These are phyloP conservation scores for Sporisorium reilianum DNA, from an alignment of 1,284 basidiomycete genomes.

Conservation along the genomic window DNA sequence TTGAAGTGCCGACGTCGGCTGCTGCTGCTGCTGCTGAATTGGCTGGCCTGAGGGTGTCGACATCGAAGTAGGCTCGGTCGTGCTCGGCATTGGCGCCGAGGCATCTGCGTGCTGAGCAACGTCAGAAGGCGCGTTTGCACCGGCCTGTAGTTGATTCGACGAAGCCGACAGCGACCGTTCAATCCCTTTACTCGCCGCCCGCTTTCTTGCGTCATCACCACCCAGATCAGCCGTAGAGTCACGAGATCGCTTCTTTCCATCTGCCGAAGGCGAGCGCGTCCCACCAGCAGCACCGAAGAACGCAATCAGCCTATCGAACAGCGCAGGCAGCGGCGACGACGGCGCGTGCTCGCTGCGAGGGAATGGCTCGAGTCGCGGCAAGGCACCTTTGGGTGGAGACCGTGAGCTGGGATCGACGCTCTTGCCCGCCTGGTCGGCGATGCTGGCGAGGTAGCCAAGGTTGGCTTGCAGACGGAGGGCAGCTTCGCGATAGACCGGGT, in stretches of 20 bases:
- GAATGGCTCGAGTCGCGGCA: slow-evolving; percentile 45
- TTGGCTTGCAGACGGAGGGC: slow-evolving; percentile 54
- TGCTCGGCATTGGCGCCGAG: background rate
- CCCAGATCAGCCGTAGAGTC: slow-evolving; percentile 22
- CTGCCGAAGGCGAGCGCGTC: slow-evolving; percentile 13
- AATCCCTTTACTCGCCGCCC: slow-evolving; percentile 18
- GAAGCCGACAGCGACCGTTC: slow-evolving; percentile 22
- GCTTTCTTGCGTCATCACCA: slow-evolving; percentile 24
- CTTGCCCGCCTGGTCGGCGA: slow-evolving; percentile 51
- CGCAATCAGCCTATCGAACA: slow-evolving; percentile 47
- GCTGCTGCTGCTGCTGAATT: slow-evolving; percentile 8
- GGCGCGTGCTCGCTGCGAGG: slow-evolving; percentile 39
- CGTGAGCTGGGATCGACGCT: slow-evolving; percentile 7
- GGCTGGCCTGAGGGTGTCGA: slow-evolving; percentile 3
- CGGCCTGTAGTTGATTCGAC: slow-evolving; percentile 11
- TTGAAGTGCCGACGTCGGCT: background rate
- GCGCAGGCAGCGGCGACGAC: slow-evolving; percentile 33
- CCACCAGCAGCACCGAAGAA: slow-evolving; percentile 14
- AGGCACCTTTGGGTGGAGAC: slow-evolving; percentile 17
- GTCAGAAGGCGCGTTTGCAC: background rate
- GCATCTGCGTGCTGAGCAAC: slow-evolving; percentile 4
- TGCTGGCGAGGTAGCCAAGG: slow-evolving; percentile 51
- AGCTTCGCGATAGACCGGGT: slow-evolving; percentile 51
- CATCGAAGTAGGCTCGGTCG: background rate
- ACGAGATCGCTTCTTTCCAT: slow-evolving; percentile 30